Conservation (phyloP, 495 filamentous ascomycete genomes). For the Aspergillus diversus region DNA sequence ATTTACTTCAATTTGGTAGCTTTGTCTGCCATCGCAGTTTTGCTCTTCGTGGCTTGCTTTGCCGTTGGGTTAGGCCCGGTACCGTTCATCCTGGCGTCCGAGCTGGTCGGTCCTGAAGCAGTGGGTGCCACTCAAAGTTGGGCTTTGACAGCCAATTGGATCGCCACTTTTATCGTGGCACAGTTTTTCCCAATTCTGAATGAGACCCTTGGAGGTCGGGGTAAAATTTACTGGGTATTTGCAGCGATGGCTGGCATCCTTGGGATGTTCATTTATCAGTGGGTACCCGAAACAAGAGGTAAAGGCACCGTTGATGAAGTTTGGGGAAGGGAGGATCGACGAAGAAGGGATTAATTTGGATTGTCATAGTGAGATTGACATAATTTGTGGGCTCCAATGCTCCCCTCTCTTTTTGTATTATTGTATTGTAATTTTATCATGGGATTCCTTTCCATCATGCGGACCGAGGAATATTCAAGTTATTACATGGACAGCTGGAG, state of each 20-base stretch:
- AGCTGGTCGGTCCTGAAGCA: slow-evolving; percentile 85
- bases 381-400: too few species aligned
- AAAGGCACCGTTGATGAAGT: slow-evolving; percentile 83
- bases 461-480: too few species aligned
- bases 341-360: slow-evolving; percentile 38
- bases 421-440: too few species aligned
- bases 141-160: slow-evolving; percentile 84
- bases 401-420: too few species aligned
- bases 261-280: slow-evolving; percentile 65
- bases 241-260: slow-evolving; percentile 69
- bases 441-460: too few species aligned
- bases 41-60: slow-evolving; percentile 87
- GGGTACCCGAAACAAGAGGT: slow-evolving; percentile 83
- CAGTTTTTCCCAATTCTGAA: slow-evolving; percentile 93
- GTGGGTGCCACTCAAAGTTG: slow-evolving; percentile 87
- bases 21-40: slow-evolving; percentile 75
- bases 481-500: too few species aligned
- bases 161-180: slow-evolving; percentile 87
- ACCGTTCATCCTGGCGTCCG: slow-evolving; percentile 89
- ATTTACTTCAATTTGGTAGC: slow-evolving; percentile 70
- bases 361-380: background rate
- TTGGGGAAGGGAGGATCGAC: slow-evolving; percentile 65
- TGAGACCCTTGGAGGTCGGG: slow-evolving; percentile 68
- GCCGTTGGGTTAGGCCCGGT: slow-evolving; percentile 91
- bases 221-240: slow-evolving; percentile 88